Base-by-base conservation (phyloP, 306 rosid species). In the Prunus kanzakura region DNA sequence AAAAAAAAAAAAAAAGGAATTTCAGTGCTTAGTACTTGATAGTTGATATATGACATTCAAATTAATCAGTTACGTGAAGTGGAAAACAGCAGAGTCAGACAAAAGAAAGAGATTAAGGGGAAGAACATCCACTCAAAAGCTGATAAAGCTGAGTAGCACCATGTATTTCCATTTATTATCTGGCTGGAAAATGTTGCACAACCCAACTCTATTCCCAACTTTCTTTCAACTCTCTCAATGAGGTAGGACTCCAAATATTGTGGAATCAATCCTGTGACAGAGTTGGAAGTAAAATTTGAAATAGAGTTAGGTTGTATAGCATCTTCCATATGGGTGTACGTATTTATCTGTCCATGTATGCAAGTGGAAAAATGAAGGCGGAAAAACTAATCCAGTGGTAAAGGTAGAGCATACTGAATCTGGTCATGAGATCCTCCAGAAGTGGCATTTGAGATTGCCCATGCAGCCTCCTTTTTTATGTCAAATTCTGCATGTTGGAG, bases 391-490 rank as follows among this genome's bases (percentile, higher is more conserved):
- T 65, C 38, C 30, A 49, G 65, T 25, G 76, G 29, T 25, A 27
- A 49, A 10, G 61, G 54, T 55, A 22, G 69, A 80, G 35, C 88
- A 65, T 90, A 90, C 92, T 88, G 85, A 64, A 90, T 86, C 83
- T 90, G 96, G 49, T 88, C 92, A 71, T 82, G 86, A 72, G 91
- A 84, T 50, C 96, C 96, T 52, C 90, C 92, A 49, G 90, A 88
- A 63, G 91, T 90, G 49, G 91, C 92, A 83, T 90, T 90, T 54
- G 90, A 86, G 72, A 90, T 79, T 20, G 91, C 96, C 96, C 92
- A 90, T 5, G 90, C 92, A 67, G 96, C 96, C 79, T 90, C 96
- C 86, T 86, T 90, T 88, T 90, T 90, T 65, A 90, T 81, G 30
- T 88, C 92, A 63, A 90, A 88, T 69, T 90, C 96, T 3, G 92